Base-by-base conservation (phyloP, 2,329 filamentous ascomycete genomes). In the Pestalotiopsis sp. region DNA sequence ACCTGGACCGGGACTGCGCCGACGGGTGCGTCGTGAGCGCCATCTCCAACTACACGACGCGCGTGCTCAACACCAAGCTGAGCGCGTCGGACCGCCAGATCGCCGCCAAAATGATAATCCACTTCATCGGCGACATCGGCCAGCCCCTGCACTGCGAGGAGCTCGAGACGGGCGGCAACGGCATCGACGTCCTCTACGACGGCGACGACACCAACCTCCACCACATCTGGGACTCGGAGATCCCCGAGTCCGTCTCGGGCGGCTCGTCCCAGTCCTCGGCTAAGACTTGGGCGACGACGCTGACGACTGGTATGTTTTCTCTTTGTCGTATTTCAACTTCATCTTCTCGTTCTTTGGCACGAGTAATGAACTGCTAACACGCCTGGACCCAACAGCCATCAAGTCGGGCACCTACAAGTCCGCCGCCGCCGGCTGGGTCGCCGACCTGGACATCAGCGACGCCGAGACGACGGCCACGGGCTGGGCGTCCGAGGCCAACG, bases 1-100 rank as follows among this genome's bases (percentile, higher is more conserved):
- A 88, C 73, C 85, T 85, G 69, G 80, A 83, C 27, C 86, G 90
- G 67, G 90, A 92, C 80, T 92, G 90, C 81, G 87, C 79, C 11
- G 81, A 79, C 12, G 89, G 89, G n/a, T 92, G 90, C 79, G 83
- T 92, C 60, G 84, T 92, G 67, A 87, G 80, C 69, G 87, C 89
- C 4, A 80, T 83, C 13, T 76, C 79, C 72, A 83, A 81, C 70
- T 81, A 80, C 64, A 80, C 78, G 1, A 70, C 68, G 4, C 77
- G 75, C 23, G 64, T 80, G 20, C 71, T 78, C 2, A 73, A 75
- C 39, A 73, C 71, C 6, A 68, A 73, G 56, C 71, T 74, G 23
- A 76, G 72, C 68, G 72, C 69, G n/a, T 73, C 76, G 1, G 73
- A 78, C 52, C 71, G 72, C 23, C 75, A 77, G 65, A 74, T 78